Conservation (phyloP, 78 protist species). For the Anaeramoeba flamelloides region DNA sequence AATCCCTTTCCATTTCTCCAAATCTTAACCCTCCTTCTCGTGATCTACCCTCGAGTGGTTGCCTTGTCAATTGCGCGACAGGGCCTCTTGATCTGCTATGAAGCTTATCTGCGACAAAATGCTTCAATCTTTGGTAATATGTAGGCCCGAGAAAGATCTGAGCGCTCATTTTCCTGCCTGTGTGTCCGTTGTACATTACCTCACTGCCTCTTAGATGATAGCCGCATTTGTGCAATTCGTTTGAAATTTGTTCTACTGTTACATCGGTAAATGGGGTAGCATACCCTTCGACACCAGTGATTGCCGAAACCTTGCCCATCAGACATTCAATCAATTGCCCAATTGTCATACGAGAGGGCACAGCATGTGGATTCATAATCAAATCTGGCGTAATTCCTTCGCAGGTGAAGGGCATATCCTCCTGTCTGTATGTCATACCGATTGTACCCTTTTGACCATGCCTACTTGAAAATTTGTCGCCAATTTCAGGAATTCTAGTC, state of each 20-base stretch:
- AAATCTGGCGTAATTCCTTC: conserved; percentile 95
- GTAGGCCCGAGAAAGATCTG: conserved; percentile 84
- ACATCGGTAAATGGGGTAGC: conserved; percentile 91
- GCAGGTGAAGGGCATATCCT: conserved; percentile 92
- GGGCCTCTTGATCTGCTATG: conserved; percentile 96
- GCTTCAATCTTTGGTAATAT: conserved; percentile 96
- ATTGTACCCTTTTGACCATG: conserved; percentile 99
- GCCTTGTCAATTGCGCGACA: conserved; percentile 74
- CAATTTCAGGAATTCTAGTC: conserved; percentile 87
- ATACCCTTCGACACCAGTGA: conserved; percentile 55
- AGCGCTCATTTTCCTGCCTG: conserved; percentile 56
- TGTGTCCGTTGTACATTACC: conserved; percentile 89
- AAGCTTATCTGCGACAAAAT: conserved; percentile 96
- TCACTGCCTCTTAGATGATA: conserved; percentile 81
- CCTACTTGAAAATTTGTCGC: conserved; percentile 97
- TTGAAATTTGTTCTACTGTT: conserved; percentile 56
- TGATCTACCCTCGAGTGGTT: conserved; percentile 96
- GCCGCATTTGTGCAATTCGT: conserved; percentile 51
- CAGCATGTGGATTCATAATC: conserved; percentile 98
- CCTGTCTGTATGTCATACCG: conserved; percentile 90
- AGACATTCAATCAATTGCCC: conserved; percentile 96
- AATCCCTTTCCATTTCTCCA: conserved; percentile 99
- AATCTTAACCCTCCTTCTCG: conserved; percentile 98
- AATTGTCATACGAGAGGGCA: conserved; percentile 99
- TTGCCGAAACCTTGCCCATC: conserved; percentile 63